Base-by-base conservation (phyloP, 768 basidiomycete genomes). In the Leccinum rimulosum region DNA sequence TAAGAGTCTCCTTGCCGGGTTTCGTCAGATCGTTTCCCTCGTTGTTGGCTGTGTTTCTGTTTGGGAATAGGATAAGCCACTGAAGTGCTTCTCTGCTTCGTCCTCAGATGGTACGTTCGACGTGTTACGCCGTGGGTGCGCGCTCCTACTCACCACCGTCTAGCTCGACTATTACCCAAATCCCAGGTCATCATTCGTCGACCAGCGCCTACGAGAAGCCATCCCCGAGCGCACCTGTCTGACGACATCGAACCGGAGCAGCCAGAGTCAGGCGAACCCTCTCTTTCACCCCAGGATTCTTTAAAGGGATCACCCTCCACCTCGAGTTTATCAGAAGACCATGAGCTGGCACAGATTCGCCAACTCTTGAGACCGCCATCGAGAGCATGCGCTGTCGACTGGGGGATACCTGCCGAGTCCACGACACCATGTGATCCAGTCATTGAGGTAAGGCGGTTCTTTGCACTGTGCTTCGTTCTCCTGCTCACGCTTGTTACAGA, bases 361-460 rank as follows among this genome's bases (percentile, higher is more conserved):
- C 70, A 74, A 4, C 74, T 89, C 3, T 74, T 92, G 28, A 76
- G 73, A 12, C 91, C 90, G 4, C 83, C 85, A 17, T 78, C 83
- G 2, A 86, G 91, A 60, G 78, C 82, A 1, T 88, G 84, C 25
- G 64, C 86, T 3, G 76, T 75, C 1, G 84, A 93, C 65, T 94
- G 90, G 86, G 92, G 90, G 6, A 90, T 95, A 60, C 88, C 90
- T 0, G 77, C 84, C 0, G 77, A 79, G 51, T 75, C 85, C 0
- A 73, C 74, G 0, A 78, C 77, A 51, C 76, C 82, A 2, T 86
- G 84, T 58, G 84, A 91, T 65, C 81, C 87, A 7, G 79, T 77
- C 4, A 79, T 91, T 51, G 78, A 84, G 66, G 91, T 89, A 62
- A 11, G 78, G 50, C 43, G 25, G 25, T 22, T 36, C 10, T 35